These are phyloP conservation scores for Wickerhamiella sorbophila DNA, from an alignment of 805 yeast genomes.

Conservation along the genomic window DNA sequence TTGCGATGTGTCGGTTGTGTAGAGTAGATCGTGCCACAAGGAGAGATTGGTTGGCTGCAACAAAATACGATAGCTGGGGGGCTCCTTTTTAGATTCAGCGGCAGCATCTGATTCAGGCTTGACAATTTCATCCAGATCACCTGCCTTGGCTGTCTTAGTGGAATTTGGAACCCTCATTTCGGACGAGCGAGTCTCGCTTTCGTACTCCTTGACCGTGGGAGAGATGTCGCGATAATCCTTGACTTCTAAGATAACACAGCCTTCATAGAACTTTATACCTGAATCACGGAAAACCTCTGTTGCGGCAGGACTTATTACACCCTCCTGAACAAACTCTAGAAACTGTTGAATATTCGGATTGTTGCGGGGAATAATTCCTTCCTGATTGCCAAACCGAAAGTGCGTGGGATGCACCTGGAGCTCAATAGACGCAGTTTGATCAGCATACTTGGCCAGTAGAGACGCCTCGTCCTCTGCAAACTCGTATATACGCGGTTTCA, in stretches of 20 bases:
- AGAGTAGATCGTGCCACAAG: conserved; percentile 69
- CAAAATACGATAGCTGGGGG: conserved; percentile 63
- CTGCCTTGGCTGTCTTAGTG: background rate
- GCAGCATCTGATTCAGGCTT: conserved; percentile 17
- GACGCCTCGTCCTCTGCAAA: conserved; percentile 55
- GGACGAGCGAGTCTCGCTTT: background rate
- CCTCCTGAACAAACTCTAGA: conserved; percentile 60
- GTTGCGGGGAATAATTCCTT: conserved; percentile 69
- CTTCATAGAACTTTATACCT: conserved; percentile 73
- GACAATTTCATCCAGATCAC: background rate
- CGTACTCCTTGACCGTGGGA: background rate
- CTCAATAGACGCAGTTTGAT: conserved; percentile 66
- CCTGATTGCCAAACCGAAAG: conserved; percentile 81
- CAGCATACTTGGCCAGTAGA: conserved; percentile 60
- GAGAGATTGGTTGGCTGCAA: conserved; percentile 70
- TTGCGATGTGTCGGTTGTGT: conserved; percentile 62
- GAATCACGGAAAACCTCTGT: conserved; percentile 83
- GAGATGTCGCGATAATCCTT: conserved; percentile 56
- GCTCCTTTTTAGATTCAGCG: conserved; percentile 25
- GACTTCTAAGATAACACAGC: conserved; percentile 75
- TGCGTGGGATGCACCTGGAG: conserved; percentile 87
- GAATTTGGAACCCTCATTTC: conserved; percentile 1
- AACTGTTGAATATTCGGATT: conserved; percentile 65
- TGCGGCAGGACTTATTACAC: conserved; percentile 77
- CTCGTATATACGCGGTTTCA: conserved; percentile 7